phyloP scores from a whole-genome alignment of 139 green algal genomes.

The Tetradesmus obliquus region DNA sequence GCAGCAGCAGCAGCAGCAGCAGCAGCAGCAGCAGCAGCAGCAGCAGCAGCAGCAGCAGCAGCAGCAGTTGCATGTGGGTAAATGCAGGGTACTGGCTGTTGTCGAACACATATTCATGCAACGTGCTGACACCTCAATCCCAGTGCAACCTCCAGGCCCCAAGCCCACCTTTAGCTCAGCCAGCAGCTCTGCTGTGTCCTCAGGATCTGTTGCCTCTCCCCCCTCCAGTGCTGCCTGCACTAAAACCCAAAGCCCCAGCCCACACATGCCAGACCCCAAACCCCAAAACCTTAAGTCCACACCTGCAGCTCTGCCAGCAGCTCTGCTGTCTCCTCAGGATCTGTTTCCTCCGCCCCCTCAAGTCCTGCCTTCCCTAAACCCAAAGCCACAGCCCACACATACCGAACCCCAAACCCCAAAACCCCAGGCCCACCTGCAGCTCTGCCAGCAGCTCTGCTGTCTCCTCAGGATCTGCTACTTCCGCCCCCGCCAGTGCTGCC shows the following conservation, averaged over 20 bases:
- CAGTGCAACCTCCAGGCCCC: no score
- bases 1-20: constrained; percentile 9
- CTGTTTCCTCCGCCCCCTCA: background rate
- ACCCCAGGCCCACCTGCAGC: background rate
- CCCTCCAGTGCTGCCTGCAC: background rate
- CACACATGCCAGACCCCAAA: background rate
- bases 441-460: constrained; percentile 17
- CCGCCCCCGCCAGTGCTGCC: background rate
- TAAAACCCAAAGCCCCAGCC: no score
- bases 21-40: background rate
- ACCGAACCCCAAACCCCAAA: no score
- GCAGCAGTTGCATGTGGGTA: no score
- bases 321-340: constrained; percentile 13
- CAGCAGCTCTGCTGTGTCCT: constrained; percentile 15
- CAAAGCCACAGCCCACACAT: background rate
- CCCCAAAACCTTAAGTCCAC: background rate
- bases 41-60: background rate
- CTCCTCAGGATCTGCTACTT: background rate
- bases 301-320: constrained; percentile 28
- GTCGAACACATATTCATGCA: no score
- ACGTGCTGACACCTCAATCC: no score
- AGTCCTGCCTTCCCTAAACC: background rate
- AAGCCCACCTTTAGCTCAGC: background rate
- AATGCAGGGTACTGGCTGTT: no score
- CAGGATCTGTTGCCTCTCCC: background rate